Base-by-base conservation (phyloP, 805 yeast species). In the Tetrapisispora iriomotensis region DNA sequence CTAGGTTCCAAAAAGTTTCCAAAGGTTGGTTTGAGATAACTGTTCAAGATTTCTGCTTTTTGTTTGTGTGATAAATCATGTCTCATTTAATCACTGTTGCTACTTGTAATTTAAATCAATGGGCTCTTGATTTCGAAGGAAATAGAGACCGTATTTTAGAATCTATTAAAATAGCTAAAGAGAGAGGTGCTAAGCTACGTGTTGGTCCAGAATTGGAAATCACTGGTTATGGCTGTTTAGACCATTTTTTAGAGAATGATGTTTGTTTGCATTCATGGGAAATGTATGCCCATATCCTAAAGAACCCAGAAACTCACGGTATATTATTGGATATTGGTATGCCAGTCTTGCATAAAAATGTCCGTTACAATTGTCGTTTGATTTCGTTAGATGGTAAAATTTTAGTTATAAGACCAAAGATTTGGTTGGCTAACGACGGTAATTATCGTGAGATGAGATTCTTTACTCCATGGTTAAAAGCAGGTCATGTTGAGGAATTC, bases 71-170 rank as follows among this genome's bases (percentile, higher is more conserved):
- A 8, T 21, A n/a, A 29, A 34, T 18, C 12, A 88, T 88, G 96
- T 88, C 94, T 1, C 92, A 85, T 39, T 71, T 82, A 41, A 78
- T 88, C 35, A 90, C 96, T 0, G 67, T 90, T 27, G 88, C 97
- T 1, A 88, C 97, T 1, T 90, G 97, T 63, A 86, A 88, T 52
- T 70, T 92, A 47, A 92, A 92, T 65, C 99, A 92, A 72, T 92
- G 99, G 99, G 96, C 98, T 0, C 69, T 92, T 39, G 99, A 92
- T 60, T 92, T 86, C 60, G 97, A 90, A 60, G 99, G 98, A 5
- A 92, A 92, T 62, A 71, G 96, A 39, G 95, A 88, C 55, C 70
- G 99, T 41, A 90, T 92, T 46, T 53, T 92, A 19, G 80, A 81
- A 53, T 81, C 94, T 40, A 90, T 92, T 52, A 58, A 55, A 18